These are phyloP conservation scores for Macrotyloma uniflorum DNA, from an alignment of 306 rosid genomes.

Conservation along the genomic window DNA sequence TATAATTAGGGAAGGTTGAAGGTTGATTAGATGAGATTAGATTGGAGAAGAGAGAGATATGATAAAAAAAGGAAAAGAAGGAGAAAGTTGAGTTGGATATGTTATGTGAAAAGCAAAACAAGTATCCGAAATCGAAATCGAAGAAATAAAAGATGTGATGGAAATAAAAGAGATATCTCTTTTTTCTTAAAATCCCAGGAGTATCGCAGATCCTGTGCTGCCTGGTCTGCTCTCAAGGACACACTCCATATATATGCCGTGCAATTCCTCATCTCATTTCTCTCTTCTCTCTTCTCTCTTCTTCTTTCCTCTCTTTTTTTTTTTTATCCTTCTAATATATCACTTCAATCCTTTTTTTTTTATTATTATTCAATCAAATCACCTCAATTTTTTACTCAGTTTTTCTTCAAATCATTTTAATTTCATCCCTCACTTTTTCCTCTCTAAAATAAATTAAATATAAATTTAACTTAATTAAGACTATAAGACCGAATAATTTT, in stretches of 20 bases:
- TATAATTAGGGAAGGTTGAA: neutral
- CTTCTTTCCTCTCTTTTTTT: neutral
- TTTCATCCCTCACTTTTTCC: too few relatives aligned
- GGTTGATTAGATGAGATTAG: neutral
- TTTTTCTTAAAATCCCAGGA: slow-evolving; percentile 54
- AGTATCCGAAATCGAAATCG: slow-evolving; percentile 32
- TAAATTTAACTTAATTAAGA: too few relatives aligned
- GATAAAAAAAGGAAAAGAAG: too few relatives aligned
- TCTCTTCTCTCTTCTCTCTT: slow-evolving; percentile 18
- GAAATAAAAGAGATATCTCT: too few relatives aligned
- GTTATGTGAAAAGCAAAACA: slow-evolving; percentile 35
- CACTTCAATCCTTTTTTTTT: neutral
- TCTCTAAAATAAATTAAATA: too few relatives aligned
- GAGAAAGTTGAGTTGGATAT: slow-evolving; percentile 21
- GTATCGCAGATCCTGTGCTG: slow-evolving; percentile 41
- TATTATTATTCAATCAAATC: too few relatives aligned
- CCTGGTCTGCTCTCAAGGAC: slow-evolving; percentile 48
- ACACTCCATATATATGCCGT: slow-evolving; percentile 40
- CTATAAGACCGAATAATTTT: too few relatives aligned
- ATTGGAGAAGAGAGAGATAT: neutral
- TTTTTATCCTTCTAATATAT: slow-evolving; percentile 7
- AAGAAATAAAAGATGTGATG: slow-evolving; percentile 35
- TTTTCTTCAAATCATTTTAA: too few relatives aligned
- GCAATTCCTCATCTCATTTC: slow-evolving; percentile 40
- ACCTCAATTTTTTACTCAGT: too few relatives aligned